Evolutionary conservation across 345 rosid species (phyloP).

Genomic region (Euphorbia pulcherrima): DNA sequence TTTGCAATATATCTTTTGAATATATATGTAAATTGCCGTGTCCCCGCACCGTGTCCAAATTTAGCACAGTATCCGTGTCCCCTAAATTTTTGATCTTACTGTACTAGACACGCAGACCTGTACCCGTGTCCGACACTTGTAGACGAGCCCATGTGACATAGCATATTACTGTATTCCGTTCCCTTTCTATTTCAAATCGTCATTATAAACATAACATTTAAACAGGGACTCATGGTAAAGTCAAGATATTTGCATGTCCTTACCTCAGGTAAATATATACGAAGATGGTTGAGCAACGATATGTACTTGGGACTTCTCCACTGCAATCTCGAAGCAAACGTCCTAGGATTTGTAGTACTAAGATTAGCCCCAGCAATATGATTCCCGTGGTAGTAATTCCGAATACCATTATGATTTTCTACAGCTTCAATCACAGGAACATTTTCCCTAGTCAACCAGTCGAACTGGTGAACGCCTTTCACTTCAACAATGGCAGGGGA

Average conservation of each 20-base stretch:
- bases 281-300: constrained; percentile 95
- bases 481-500: constrained; percentile 92
- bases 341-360: constrained; percentile 70
- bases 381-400: constrained; percentile 95
- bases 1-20: too few species aligned
- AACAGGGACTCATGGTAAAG: background rate
- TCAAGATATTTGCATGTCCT: constrained; percentile 13
- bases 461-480: constrained; percentile 97
- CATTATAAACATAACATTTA: constrained; percentile 10
- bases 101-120: too few species aligned
- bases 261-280: constrained; percentile 98
- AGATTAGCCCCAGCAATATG: constrained; percentile 87
- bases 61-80: too few species aligned
- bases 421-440: constrained; percentile 99
- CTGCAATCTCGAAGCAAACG: constrained; percentile 92
- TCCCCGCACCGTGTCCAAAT: too few species aligned
- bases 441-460: constrained; percentile 97
- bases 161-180: background rate
- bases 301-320: constrained; percentile 99
- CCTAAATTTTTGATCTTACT: too few species aligned
- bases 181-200: background rate
- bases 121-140: too few species aligned
- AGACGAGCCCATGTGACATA: too few species aligned
- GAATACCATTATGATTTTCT: constrained; percentile 74
- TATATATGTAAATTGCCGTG: too few species aligned